phyloP scores from a whole-genome alignment of 805 yeast genomes.

The Yarrowia sp. region DNA sequence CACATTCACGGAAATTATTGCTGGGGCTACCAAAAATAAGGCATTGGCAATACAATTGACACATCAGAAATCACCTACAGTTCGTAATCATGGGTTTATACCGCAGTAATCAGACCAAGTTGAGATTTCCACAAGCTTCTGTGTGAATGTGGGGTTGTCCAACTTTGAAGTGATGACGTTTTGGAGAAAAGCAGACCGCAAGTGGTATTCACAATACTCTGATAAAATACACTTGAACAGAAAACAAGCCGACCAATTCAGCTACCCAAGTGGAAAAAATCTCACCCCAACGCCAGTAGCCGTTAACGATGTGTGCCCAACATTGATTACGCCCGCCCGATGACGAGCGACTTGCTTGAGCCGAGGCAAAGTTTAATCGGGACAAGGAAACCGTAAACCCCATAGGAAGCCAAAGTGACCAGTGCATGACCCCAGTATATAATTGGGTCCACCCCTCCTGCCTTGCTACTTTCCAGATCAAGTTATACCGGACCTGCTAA shows the following conservation, averaged over 20 bases:
- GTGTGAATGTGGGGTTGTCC: slow-evolving; percentile 19
- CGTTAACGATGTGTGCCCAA: not conserved
- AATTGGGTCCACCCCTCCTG: slow-evolving; percentile 14
- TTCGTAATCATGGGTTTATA: too few relatives aligned
- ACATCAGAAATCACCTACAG: too few relatives aligned
- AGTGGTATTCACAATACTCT: too few relatives aligned
- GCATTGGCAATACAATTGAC: too few relatives aligned
- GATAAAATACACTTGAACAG: too few relatives aligned
- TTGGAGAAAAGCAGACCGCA: not conserved
- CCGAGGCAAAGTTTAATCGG: slow-evolving; percentile 24
- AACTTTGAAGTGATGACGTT: slow-evolving; percentile 15
- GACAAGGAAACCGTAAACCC: slow-evolving; percentile 23
- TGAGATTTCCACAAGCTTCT: slow-evolving; percentile 20
- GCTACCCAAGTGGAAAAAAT: too few relatives aligned
- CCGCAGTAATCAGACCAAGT: too few relatives aligned
- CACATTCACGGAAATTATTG: too few relatives aligned
- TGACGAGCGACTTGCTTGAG: slow-evolving; percentile 24
- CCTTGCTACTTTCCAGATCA: slow-evolving; percentile 9
- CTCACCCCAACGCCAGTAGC: too few relatives aligned
- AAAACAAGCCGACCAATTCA: too few relatives aligned
- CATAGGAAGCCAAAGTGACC: slow-evolving; percentile 17
- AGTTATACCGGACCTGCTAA: slow-evolving; percentile 24
- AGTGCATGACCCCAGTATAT: slow-evolving; percentile 19
- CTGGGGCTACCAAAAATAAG: too few relatives aligned
- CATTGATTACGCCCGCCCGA: slow-evolving; percentile 5